Conservation (phyloP, 2,329 filamentous ascomycete species). For the Westerdykella aurantiaca region DNA sequence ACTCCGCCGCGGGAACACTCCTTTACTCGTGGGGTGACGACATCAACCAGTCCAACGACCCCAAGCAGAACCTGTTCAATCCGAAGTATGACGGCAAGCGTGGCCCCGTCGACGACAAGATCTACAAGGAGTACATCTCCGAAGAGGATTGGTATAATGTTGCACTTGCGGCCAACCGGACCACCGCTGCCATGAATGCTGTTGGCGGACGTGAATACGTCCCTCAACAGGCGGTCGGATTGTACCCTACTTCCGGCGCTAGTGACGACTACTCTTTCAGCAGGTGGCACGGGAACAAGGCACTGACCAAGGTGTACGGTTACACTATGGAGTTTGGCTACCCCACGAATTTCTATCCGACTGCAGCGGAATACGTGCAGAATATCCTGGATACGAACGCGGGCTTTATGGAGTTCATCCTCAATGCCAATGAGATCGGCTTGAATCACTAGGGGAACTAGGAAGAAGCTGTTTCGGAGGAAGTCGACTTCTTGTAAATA, state of each 20-base stretch:
- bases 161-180: slow-evolving; percentile 26
- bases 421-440: slow-evolving; percentile 32
- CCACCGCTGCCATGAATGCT: slow-evolving; percentile 30
- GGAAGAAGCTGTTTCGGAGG: too few relatives aligned
- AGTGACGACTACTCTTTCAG: slow-evolving; percentile 37
- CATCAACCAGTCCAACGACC: slow-evolving; percentile 44
- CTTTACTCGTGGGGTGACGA: slow-evolving; percentile 56
- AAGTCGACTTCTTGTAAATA: too few relatives aligned
- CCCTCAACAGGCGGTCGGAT: slow-evolving; percentile 30
- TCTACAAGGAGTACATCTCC: slow-evolving; percentile 41
- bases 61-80: slow-evolving; percentile 50
- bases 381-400: slow-evolving; percentile 41
- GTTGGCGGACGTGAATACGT: slow-evolving; percentile 32
- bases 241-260: slow-evolving; percentile 36
- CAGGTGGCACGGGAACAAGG: slow-evolving; percentile 32
- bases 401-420: slow-evolving; percentile 40
- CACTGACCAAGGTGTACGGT: slow-evolving; percentile 37
- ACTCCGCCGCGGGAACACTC: slow-evolving; percentile 51
- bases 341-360: slow-evolving; percentile 40
- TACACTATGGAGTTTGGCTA: slow-evolving; percentile 41
- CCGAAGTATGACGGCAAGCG: slow-evolving; percentile 47
- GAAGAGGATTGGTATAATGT: slow-evolving; percentile 31
- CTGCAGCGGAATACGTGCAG: slow-evolving; percentile 35
- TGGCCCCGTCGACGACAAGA: slow-evolving; percentile 48
- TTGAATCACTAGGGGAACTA: slow-evolving; percentile 11